Percentiles rank a stretch among this genome's conserved stretches.
phyloP scores from a whole-genome alignment of 2,329 filamentous ascomycete species.

The Diaporthe sp. region DNA sequence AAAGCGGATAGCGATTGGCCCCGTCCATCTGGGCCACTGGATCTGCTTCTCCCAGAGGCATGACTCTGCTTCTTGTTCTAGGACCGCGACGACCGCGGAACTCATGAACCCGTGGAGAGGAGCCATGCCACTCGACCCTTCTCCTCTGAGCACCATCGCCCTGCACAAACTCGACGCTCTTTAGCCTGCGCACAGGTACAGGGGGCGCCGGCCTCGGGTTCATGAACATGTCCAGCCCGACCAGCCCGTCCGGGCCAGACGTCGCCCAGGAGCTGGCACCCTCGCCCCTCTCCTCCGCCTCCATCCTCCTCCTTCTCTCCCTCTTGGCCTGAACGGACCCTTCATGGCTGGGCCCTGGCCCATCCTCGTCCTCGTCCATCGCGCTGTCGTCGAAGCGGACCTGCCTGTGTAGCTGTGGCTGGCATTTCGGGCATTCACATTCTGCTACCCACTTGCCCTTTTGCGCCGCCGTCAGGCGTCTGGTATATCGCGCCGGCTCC shows the following conservation, averaged over 20 bases:
- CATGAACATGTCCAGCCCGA: not conserved
- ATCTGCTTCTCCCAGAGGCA: not conserved
- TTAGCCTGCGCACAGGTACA: not conserved
- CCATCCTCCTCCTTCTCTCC: not conserved
- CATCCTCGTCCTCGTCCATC: not conserved
- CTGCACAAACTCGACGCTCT: not conserved
- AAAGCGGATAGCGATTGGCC: not conserved
- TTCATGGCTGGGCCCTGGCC: not conserved
- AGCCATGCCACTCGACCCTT: not conserved
- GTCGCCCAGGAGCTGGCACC: not conserved
- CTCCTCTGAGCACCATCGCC: not conserved
- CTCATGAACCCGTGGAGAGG: not conserved
- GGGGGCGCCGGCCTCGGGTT: constrained; percentile 1
- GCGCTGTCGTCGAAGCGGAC: not conserved
- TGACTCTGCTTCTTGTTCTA: too few species aligned
- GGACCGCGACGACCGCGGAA: not conserved
- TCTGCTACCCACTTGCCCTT: constrained; percentile 5
- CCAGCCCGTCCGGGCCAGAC: not conserved
- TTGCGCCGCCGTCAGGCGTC: not conserved
- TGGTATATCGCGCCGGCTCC: not conserved
- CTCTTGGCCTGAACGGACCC: not conserved
- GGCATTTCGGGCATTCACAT: not conserved
- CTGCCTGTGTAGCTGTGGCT: too few species aligned
- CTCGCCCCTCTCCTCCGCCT: not conserved
- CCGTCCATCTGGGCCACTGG: not conserved